A percentile compares a stretch with the other conserved stretches of the same genome.
phyloP scores from a whole-genome alignment of 2,329 filamentous ascomycete genomes.

The Tolypocladium capitatum region DNA sequence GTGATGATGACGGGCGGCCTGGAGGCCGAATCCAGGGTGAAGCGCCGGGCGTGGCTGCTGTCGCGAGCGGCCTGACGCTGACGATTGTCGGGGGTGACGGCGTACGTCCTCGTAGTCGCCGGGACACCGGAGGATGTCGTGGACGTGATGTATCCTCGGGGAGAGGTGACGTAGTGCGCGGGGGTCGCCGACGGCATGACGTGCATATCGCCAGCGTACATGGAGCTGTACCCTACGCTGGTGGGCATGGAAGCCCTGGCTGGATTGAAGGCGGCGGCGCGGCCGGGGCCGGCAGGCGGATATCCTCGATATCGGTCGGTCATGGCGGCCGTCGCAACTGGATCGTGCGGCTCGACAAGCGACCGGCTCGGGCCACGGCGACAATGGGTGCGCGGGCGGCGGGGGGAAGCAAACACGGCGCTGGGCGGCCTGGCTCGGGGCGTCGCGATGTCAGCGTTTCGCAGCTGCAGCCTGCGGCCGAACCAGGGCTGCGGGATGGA shows the following conservation, averaged over 20 bases:
- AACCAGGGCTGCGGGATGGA: not conserved
- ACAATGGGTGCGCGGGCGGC: too few relatives aligned
- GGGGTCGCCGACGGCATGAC: constrained; percentile 31
- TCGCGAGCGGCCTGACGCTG: constrained; percentile 36
- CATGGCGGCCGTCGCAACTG: constrained; percentile 21
- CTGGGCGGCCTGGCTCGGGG: not conserved
- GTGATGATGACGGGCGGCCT: constrained; percentile 45
- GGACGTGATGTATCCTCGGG: constrained; percentile 20
- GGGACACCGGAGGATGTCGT: constrained; percentile 20
- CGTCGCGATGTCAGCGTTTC: not conserved
- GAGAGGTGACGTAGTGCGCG: constrained; percentile 19
- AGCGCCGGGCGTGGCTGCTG: constrained; percentile 33
- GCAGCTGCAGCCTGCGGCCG: not conserved
- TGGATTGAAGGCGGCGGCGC: constrained; percentile 32
- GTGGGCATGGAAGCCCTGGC: constrained; percentile 41
- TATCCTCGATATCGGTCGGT: constrained; percentile 32
- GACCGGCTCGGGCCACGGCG: not conserved
- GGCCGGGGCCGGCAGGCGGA: constrained; percentile 20
- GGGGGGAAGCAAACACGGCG: not conserved
- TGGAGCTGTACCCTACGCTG: constrained; percentile 33
- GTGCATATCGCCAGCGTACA: constrained; percentile 41
- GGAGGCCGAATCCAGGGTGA: constrained; percentile 35
- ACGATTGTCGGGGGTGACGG: constrained; percentile 38
- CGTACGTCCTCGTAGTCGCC: constrained; percentile 42
- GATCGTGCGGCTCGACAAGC: not conserved